phyloP scores from a whole-genome alignment of 768 basidiomycete species.

The Sarcodon aspratus region DNA sequence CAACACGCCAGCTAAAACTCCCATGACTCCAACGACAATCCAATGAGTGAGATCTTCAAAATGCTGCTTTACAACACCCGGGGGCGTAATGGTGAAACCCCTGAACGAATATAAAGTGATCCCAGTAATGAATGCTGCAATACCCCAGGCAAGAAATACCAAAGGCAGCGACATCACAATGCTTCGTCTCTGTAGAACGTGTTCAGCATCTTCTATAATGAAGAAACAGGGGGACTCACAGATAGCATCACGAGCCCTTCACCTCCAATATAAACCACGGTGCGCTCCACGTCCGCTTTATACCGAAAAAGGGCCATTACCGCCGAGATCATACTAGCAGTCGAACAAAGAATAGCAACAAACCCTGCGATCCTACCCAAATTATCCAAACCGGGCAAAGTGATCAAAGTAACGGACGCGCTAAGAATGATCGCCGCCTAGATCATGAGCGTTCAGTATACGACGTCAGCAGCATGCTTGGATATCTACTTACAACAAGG shows the following conservation, averaged over 20 bases:
- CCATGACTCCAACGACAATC: slow-evolving; percentile 53
- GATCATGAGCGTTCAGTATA: slow-evolving; percentile 1
- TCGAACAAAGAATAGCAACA: slow-evolving; percentile 57
- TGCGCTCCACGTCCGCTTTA: slow-evolving; percentile 52
- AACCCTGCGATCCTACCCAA: slow-evolving; percentile 54
- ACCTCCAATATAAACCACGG: slow-evolving; percentile 29
- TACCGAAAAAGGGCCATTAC: slow-evolving; percentile 60
- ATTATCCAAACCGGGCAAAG: slow-evolving; percentile 63
- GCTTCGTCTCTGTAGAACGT: slow-evolving; percentile 36
- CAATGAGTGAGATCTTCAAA: slow-evolving; percentile 54
- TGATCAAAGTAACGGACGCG: slow-evolving; percentile 72
- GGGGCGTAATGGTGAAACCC: slow-evolving; percentile 30
- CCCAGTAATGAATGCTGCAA: slow-evolving; percentile 56
- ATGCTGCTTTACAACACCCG: slow-evolving; percentile 22
- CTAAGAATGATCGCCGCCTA: slow-evolving; percentile 76
- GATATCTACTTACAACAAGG: slow-evolving; percentile 12
- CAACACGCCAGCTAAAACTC: slow-evolving; percentile 52
- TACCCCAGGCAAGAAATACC: slow-evolving; percentile 62
- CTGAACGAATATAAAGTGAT: slow-evolving; percentile 57
- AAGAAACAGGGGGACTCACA: slow-evolving; percentile 17
- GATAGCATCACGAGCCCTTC: slow-evolving; percentile 49
- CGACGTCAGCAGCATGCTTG: background rate
- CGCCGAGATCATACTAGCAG: slow-evolving; percentile 57
- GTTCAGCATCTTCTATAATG: slow-evolving; percentile 1
- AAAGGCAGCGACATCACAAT: slow-evolving; percentile 62